These are phyloP conservation scores for Mycena maculata DNA, from an alignment of 768 basidiomycete genomes.

Conservation along the genomic window DNA sequence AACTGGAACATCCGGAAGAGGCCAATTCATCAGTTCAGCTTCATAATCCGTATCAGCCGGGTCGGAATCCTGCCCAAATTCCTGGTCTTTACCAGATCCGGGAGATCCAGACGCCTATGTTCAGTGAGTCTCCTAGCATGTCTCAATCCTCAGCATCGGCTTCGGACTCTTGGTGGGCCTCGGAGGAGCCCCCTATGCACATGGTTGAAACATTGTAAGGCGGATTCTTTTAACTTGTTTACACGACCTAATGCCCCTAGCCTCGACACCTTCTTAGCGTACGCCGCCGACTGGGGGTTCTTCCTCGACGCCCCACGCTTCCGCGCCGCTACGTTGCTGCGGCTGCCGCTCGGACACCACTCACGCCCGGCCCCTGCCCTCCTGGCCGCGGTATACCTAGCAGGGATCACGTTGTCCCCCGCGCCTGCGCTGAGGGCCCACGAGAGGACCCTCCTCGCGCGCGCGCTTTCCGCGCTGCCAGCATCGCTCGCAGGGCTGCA, in stretches of 20 bases:
- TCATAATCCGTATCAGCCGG: not conserved
- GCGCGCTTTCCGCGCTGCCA: constrained; percentile 54
- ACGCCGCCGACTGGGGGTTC: constrained; percentile 64
- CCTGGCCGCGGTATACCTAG: constrained; percentile 52
- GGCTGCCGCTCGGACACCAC: constrained; percentile 47
- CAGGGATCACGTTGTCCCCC: constrained; percentile 46
- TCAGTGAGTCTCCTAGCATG: not conserved
- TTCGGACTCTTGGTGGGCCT: not conserved
- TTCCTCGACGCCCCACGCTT: constrained; percentile 67
- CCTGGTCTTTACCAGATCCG: too few species aligned
- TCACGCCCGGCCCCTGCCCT: constrained; percentile 54
- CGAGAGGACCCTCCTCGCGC: constrained; percentile 53
- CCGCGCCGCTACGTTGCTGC: constrained; percentile 47
- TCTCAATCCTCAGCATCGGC: not conserved
- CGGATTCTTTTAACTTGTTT: not conserved
- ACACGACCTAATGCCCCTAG: constrained; percentile 33
- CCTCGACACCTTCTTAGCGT: constrained; percentile 55
- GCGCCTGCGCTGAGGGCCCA: constrained; percentile 41
- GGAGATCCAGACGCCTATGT: not conserved
- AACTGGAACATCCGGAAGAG: constrained; percentile 54
- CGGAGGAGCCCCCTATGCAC: constrained; percentile 13
- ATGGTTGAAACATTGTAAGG: constrained; percentile 44
- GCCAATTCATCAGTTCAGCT: not conserved
- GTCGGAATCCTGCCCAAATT: not conserved
- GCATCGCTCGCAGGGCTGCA: constrained; percentile 53